These are phyloP conservation scores for Scutellaria minor DNA, from an alignment of 257 asterid species.

Conservation along the genomic window DNA sequence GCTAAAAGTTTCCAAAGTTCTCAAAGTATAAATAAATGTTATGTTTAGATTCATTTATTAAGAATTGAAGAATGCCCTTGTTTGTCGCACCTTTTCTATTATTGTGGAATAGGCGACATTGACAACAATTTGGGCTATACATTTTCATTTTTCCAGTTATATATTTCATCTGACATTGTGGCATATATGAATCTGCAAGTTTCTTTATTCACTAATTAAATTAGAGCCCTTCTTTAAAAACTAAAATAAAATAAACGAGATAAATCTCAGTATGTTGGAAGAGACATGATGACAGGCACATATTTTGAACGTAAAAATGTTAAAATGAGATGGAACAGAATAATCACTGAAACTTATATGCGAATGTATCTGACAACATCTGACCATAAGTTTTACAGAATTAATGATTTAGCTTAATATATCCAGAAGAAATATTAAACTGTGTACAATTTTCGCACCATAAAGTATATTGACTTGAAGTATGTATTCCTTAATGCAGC, in stretches of 20 bases:
- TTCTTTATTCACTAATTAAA: slow-evolving; percentile 2
- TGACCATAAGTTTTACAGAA: slow-evolving; percentile 6
- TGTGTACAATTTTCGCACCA: slow-evolving; percentile 22
- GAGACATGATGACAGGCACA: slow-evolving; percentile 30
- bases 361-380: slow-evolving; percentile 19
- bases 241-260: neutral
- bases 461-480: slow-evolving; percentile 30
- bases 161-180: neutral
- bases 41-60: neutral
- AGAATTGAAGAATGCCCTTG: slow-evolving; percentile 17
- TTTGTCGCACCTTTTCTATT: slow-evolving; percentile 28
- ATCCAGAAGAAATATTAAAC: slow-evolving; percentile 17
- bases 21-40: too few relatives aligned
- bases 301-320: slow-evolving; percentile 4
- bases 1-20: too few relatives aligned
- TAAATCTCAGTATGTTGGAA: slow-evolving; percentile 15
- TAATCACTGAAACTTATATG: neutral
- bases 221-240: too few relatives aligned
- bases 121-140: slow-evolving; percentile 3
- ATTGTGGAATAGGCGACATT: neutral
- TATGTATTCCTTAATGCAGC: slow-evolving; percentile 47
- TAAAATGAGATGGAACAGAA: neutral
- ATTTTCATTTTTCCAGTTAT: slow-evolving; percentile 13
- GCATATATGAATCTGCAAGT: slow-evolving; percentile 9
- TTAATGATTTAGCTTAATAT: neutral